Evolutionary conservation across 2,329 filamentous ascomycete genomes (phyloP).

Genomic region (Neurospora sp.): DNA sequence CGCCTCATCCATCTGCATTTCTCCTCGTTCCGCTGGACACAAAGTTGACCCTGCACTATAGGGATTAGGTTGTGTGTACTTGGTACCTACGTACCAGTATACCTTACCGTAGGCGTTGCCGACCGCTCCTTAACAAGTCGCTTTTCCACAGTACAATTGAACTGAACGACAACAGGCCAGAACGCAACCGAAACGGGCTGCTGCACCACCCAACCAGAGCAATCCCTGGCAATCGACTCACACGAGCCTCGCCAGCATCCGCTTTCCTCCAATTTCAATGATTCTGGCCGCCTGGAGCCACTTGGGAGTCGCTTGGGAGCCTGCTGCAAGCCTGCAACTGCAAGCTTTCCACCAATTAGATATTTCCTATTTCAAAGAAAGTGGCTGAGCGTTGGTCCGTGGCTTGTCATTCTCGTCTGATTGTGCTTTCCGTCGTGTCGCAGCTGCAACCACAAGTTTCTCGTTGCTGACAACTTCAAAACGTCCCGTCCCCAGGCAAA

Average conservation of each 20-base stretch:
- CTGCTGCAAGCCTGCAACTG: background rate
- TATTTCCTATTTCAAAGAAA: slow-evolving; percentile 13
- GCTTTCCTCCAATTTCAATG: background rate
- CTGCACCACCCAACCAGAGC: background rate
- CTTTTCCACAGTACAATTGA: background rate
- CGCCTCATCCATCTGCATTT: background rate
- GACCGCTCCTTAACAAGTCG: background rate
- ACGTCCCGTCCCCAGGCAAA: background rate
- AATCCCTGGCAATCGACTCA: background rate
- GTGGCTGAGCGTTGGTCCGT: slow-evolving; percentile 13
- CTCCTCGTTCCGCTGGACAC: background rate
- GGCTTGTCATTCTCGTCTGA: slow-evolving; percentile 22
- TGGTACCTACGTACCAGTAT: background rate
- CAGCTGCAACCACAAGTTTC: background rate
- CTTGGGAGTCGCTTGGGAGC: background rate
- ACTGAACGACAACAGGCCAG: background rate
- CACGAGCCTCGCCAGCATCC: background rate
- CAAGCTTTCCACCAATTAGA: slow-evolving; percentile 13
- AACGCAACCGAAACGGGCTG: background rate
- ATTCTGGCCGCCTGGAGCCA: background rate
- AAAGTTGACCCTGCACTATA: background rate
- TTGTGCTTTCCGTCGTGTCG: background rate
- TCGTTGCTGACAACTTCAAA: background rate
- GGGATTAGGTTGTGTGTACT: background rate
- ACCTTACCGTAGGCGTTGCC: background rate